Evolutionary conservation across 2,329 filamentous ascomycete species (phyloP).

Genomic region (Trichoderma brevicompactum): DNA sequence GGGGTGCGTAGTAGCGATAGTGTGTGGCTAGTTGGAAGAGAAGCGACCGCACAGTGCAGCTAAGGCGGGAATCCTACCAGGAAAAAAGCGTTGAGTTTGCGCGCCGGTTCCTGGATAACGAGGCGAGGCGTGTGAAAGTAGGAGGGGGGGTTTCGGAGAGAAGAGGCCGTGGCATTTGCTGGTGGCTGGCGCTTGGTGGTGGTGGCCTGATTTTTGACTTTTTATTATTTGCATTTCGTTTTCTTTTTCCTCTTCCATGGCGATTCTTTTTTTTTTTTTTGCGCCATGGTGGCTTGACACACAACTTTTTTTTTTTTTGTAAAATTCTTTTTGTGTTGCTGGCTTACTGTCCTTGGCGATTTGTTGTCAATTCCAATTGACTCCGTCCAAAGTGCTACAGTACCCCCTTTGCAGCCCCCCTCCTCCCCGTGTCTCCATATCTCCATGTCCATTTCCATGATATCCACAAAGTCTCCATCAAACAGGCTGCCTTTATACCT

Average conservation of each 20-base stretch:
- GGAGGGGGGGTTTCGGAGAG: too few relatives aligned
- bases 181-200: not conserved
- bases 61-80: too few relatives aligned
- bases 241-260: slow-evolving; percentile 1
- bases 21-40: not conserved
- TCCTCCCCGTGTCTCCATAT: not conserved
- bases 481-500: slow-evolving; percentile 19
- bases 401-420: not conserved
- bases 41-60: too few relatives aligned
- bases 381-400: slow-evolving; percentile 19
- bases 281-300: slow-evolving; percentile 3
- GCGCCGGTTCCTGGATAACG: slow-evolving; percentile 22
- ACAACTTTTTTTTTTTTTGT: not conserved
- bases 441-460: slow-evolving; percentile 18
- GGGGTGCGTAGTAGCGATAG: not conserved
- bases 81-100: not conserved
- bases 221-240: not conserved
- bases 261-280: not conserved
- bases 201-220: slow-evolving; percentile 12
- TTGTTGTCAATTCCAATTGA: slow-evolving; percentile 16
- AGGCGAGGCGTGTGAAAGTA: not conserved
- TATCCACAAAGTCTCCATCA: slow-evolving; percentile 24
- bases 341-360: not conserved
- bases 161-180: too few relatives aligned
- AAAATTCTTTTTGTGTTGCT: not conserved